Evolutionary conservation across 352 stramenopile genomes (phyloP).

Genomic region (Phytophthora ohioensis): DNA sequence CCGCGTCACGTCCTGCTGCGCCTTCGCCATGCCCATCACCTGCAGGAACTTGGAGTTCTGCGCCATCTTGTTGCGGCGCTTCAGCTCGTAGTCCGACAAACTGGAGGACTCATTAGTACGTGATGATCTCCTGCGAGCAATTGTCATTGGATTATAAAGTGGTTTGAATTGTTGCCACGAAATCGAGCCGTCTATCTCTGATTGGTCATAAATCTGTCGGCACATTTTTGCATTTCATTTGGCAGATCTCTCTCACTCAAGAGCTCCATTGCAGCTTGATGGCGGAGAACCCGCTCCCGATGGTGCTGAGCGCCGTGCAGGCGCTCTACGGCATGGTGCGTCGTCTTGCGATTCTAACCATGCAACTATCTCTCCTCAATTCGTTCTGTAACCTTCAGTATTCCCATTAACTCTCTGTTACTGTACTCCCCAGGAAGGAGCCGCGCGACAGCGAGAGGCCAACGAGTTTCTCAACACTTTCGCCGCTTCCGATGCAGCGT

Average conservation of each 20-base stretch:
- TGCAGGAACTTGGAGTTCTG: constrained; percentile 45
- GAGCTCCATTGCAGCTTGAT: constrained; percentile 13
- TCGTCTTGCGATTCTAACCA: background rate
- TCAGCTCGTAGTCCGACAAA: constrained; percentile 50
- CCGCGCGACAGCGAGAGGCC: constrained; percentile 65
- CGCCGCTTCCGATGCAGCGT: constrained; percentile 57
- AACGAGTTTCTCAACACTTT: constrained; percentile 77
- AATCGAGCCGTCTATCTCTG: background rate
- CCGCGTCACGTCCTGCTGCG: constrained; percentile 11
- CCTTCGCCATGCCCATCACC: constrained; percentile 29
- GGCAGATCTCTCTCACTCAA: too few relatives aligned
- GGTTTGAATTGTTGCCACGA: background rate
- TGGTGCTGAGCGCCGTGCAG: constrained; percentile 63
- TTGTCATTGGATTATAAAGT: too few relatives aligned
- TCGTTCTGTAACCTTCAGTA: background rate
- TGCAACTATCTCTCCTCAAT: background rate
- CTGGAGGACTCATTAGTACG: background rate
- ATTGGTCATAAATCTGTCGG: constrained; percentile 12
- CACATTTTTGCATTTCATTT: background rate
- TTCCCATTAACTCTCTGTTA: constrained; percentile 1
- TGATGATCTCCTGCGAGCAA: too few relatives aligned
- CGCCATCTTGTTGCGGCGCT: constrained; percentile 38
- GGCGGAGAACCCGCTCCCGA: constrained; percentile 44
- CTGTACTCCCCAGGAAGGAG: constrained; percentile 53
- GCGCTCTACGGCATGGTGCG: constrained; percentile 74